Conservation (phyloP, 2,329 filamentous ascomycete genomes). For the Penicillium carneum region DNA sequence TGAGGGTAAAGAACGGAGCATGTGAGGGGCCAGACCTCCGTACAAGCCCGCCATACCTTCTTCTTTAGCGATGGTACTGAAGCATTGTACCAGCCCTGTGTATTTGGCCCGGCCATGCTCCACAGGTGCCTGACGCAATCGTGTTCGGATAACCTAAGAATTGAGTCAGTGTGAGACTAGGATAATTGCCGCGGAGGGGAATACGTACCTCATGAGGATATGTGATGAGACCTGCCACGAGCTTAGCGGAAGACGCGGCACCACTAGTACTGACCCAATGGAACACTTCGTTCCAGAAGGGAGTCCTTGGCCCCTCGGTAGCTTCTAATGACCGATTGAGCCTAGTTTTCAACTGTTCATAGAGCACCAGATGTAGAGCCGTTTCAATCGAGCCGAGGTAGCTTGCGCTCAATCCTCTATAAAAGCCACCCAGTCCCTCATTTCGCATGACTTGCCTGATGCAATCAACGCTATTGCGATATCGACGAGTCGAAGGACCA, state of each 20-base stretch:
- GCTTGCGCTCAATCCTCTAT: constrained; percentile 83
- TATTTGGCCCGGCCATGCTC: constrained; percentile 47
- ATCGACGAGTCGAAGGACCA: constrained; percentile 43
- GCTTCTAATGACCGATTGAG: constrained; percentile 33
- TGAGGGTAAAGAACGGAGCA: constrained; percentile 47
- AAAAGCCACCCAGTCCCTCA: constrained; percentile 85
- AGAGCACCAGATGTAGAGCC: constrained; percentile 47
- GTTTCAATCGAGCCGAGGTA: constrained; percentile 49
- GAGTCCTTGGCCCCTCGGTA: constrained; percentile 29
- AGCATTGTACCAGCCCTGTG: constrained; percentile 47
- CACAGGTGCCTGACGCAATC: constrained; percentile 47
- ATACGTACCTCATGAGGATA: constrained; percentile 47
- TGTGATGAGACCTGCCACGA: constrained; percentile 44
- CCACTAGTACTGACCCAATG: constrained; percentile 45
- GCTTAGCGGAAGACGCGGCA: constrained; percentile 46
- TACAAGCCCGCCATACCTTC: constrained; percentile 49
- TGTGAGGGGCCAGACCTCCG: constrained; percentile 47
- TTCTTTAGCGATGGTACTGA: constrained; percentile 45
- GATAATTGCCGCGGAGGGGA: neutral
- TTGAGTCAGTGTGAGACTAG: neutral
- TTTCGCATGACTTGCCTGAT: constrained; percentile 76
- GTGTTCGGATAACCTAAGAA: constrained; percentile 46
- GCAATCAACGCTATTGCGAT: constrained; percentile 71
- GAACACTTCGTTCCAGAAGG: constrained; percentile 37
- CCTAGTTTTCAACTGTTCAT: constrained; percentile 46